Evolutionary conservation across 2,329 filamentous ascomycete genomes (phyloP).

Genomic region (Ophiostoma himal-ulmi): DNA sequence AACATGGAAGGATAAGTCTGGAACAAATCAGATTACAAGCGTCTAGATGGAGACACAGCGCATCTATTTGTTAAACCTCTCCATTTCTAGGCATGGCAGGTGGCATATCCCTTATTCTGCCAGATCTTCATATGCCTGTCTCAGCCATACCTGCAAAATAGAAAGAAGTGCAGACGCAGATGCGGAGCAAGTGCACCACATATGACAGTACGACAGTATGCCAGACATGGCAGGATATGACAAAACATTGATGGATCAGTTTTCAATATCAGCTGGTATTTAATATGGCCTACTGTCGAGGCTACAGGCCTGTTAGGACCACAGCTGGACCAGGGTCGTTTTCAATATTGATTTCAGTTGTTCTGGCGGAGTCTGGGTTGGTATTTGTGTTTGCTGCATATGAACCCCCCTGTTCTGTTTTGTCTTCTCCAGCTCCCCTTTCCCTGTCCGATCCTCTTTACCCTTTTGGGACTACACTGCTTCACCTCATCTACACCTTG

Average conservation of each 20-base stretch:
- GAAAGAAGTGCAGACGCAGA: neutral
- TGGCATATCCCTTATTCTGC: neutral
- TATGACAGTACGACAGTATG: neutral
- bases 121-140: neutral
- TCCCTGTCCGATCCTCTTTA: neutral
- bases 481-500: neutral
- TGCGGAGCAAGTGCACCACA: neutral
- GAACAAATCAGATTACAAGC: neutral
- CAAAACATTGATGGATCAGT: neutral
- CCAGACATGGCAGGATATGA: neutral
- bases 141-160: neutral
- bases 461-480: neutral
- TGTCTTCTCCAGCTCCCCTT: slow-evolving; percentile 5
- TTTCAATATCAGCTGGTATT: neutral
- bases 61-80: slow-evolving; percentile 6
- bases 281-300: neutral
- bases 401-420: neutral
- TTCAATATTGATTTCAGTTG: neutral
- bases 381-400: slow-evolving; percentile 3
- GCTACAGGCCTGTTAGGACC: neutral
- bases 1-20: neutral
- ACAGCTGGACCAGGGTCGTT: neutral
- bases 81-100: neutral
- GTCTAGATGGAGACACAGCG: neutral
- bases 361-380: neutral